Evolutionary conservation across 345 rosid genomes (phyloP).

Genomic region (Pseudoturritis turrita): DNA sequence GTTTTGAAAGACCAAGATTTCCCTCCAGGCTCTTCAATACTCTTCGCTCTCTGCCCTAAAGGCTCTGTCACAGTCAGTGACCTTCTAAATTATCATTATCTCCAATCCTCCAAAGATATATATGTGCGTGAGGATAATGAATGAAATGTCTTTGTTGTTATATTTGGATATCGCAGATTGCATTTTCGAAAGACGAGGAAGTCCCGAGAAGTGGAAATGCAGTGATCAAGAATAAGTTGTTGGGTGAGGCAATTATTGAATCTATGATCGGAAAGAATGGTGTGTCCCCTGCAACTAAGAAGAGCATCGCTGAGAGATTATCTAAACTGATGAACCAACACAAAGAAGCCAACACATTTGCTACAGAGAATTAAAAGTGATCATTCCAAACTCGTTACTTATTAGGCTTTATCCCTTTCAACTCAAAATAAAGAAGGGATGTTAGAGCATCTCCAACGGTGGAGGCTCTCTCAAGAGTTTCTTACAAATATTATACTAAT

Average conservation of each 20-base stretch:
- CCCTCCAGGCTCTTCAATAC: conserved; percentile 61
- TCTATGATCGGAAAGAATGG: conserved; percentile 71
- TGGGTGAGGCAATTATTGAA: conserved; percentile 56
- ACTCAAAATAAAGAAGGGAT: too few species aligned
- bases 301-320: conserved; percentile 47
- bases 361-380: background rate
- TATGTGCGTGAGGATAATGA: background rate
- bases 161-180: conserved; percentile 42
- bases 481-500: too few species aligned
- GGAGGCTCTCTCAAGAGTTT: too few species aligned
- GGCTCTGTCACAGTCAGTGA: conserved; percentile 50
- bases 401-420: too few species aligned
- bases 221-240: conserved; percentile 51
- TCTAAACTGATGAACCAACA: conserved; percentile 27
- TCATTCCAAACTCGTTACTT: background rate
- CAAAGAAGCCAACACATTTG: background rate
- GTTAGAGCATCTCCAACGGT: too few species aligned
- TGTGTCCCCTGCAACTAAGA: conserved; percentile 53
- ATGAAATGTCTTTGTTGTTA: background rate
- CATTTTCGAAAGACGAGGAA: conserved; percentile 48
- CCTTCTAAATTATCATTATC: background rate
- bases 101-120: background rate
- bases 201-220: conserved; percentile 38
- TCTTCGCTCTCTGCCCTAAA: conserved; percentile 40
- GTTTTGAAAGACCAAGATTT: conserved; percentile 53